These are phyloP conservation scores for Zizania latifolia DNA, from an alignment of 176 grass and related monocot species.

Conservation along the genomic window DNA sequence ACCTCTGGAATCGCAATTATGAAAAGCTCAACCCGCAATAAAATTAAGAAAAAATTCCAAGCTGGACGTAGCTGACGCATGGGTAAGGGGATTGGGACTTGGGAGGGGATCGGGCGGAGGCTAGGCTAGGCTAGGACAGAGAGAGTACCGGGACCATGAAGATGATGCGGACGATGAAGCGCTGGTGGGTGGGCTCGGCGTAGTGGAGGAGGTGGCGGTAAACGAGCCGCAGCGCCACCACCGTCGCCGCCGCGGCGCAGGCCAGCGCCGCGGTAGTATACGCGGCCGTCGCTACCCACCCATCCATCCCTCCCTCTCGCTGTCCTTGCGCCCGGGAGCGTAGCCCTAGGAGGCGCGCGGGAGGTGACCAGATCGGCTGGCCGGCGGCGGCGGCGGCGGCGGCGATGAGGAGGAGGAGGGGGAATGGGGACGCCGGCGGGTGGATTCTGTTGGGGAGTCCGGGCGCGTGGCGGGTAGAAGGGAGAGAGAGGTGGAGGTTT, in stretches of 20 bases:
- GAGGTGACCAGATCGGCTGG: neutral
- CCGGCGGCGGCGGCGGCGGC: neutral
- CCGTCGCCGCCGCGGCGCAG: constrained; percentile 53
- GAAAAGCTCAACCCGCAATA: neutral
- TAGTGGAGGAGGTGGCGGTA: constrained; percentile 73
- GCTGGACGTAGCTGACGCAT: neutral
- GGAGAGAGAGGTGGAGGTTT: neutral
- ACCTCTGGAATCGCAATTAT: neutral
- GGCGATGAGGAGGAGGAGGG: neutral
- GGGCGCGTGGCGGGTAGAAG: neutral
- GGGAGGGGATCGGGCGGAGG: neutral
- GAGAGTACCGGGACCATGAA: constrained; percentile 67
- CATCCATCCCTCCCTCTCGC: constrained; percentile 14
- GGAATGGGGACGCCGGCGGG: neutral
- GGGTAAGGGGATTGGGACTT: neutral
- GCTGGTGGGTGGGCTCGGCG: constrained; percentile 61
- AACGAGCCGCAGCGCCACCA: constrained; percentile 51
- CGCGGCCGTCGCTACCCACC: constrained; percentile 39
- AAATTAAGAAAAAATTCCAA: neutral
- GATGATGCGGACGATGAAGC: constrained; percentile 83
- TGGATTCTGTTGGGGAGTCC: neutral
- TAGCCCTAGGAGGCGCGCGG: neutral
- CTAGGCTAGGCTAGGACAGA: neutral
- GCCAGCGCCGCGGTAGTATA: constrained; percentile 53
- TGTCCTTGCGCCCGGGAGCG: neutral